A percentile compares a stretch with the other conserved stretches of the same genome.
Evolutionary conservation across 805 yeast genomes (phyloP).

Genomic region (Diddensiella caesifluorescens): DNA sequence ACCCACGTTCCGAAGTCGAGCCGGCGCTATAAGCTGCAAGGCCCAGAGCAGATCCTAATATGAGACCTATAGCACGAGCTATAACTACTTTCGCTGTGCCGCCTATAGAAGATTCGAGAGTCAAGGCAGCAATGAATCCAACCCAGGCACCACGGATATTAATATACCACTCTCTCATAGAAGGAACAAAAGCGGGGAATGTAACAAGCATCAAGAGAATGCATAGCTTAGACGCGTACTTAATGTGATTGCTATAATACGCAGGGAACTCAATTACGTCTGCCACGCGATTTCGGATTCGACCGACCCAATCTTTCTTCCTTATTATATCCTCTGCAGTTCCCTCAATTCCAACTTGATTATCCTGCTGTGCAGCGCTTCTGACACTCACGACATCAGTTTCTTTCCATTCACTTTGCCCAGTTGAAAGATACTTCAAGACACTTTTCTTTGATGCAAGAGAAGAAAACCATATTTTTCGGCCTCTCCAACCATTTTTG

Average conservation of each 20-base stretch:
- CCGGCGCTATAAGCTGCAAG: slow-evolving; percentile 44
- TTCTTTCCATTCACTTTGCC: slow-evolving; percentile 16
- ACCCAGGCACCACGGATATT: slow-evolving; percentile 48
- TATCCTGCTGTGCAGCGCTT: slow-evolving; percentile 5
- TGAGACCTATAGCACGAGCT: slow-evolving; percentile 43
- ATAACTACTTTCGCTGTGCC: slow-evolving; percentile 45
- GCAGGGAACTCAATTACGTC: slow-evolving; percentile 18
- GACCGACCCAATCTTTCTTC: not conserved
- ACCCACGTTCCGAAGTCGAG: slow-evolving; percentile 17
- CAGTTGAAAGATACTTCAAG: slow-evolving; percentile 34
- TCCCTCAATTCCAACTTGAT: not conserved
- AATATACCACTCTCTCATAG: slow-evolving; percentile 44
- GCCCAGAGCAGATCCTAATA: slow-evolving; percentile 47
- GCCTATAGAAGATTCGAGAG: slow-evolving; percentile 48
- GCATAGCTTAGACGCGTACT: slow-evolving; percentile 44
- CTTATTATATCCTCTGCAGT: slow-evolving; percentile 3
- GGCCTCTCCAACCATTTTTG: slow-evolving; percentile 34
- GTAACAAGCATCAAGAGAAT: slow-evolving; percentile 43
- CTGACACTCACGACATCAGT: slow-evolving; percentile 14
- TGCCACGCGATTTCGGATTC: slow-evolving; percentile 17
- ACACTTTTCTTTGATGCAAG: slow-evolving; percentile 34
- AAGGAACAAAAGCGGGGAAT: slow-evolving; percentile 47
- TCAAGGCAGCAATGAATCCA: slow-evolving; percentile 47
- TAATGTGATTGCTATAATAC: slow-evolving; percentile 34
- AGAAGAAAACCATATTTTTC: slow-evolving; percentile 42